These are phyloP conservation scores for Talaromyces funiculosus DNA, from an alignment of 2,329 filamentous ascomycete genomes.

Conservation along the genomic window DNA sequence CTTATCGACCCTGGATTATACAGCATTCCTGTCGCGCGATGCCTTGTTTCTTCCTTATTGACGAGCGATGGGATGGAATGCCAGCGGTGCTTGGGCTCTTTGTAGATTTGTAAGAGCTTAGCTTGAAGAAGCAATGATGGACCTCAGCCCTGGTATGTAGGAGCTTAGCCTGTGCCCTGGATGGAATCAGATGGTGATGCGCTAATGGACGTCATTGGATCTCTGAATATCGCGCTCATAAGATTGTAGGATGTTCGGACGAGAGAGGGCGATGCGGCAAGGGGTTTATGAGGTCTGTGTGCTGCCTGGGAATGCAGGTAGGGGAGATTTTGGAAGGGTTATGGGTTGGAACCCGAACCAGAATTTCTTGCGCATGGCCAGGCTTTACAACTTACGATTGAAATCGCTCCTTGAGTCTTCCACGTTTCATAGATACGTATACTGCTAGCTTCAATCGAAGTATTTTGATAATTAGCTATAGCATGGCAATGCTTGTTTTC, in stretches of 20 bases:
- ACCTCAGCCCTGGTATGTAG: conserved; percentile 6
- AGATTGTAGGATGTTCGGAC: neutral
- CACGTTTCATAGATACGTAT: neutral
- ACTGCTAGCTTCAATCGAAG: neutral
- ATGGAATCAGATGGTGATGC: neutral
- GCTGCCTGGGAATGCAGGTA: neutral
- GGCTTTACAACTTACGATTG: neutral
- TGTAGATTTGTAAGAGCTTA: neutral
- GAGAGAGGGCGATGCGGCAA: neutral
- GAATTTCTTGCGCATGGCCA: neutral
- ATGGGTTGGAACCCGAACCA: neutral
- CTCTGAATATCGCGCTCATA: neutral
- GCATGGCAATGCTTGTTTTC: neutral
- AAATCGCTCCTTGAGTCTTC: neutral
- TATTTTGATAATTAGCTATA: neutral
- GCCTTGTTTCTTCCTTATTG: neutral
- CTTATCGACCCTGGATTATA: neutral
- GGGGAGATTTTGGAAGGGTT: neutral
- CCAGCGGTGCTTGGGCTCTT: neutral
- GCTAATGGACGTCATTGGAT: neutral
- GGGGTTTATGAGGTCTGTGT: neutral
- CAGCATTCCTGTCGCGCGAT: conserved; percentile 1
- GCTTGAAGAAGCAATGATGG: conserved; percentile 18
- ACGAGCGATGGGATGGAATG: neutral
- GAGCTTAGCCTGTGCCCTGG: neutral